A percentile compares a stretch with the other conserved stretches of the same genome.
These are phyloP conservation scores for Amphicarpaea edgeworthii DNA, from an alignment of 306 rosid genomes.

Conservation along the genomic window DNA sequence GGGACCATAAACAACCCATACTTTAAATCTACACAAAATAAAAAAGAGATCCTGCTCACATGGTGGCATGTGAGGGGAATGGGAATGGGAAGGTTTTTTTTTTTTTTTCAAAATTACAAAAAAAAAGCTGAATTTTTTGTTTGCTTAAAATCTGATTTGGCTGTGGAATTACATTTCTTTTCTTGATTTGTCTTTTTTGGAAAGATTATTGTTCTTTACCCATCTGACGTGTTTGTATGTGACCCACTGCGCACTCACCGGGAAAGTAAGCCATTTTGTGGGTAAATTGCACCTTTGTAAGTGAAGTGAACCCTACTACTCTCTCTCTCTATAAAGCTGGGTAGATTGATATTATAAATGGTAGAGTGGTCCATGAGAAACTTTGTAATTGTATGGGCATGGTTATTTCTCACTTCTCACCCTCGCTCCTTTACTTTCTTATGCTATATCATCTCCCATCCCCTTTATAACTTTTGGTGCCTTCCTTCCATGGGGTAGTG, in stretches of 20 bases:
- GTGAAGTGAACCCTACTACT: constrained; percentile 63
- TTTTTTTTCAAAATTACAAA: too few relatives aligned
- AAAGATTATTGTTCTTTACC: constrained; percentile 52
- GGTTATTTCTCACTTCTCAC: constrained; percentile 44
- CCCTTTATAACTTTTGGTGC: not conserved
- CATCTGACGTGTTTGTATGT: constrained; percentile 60
- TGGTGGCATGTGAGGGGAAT: constrained; percentile 86
- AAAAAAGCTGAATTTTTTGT: too few relatives aligned
- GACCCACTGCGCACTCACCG: constrained; percentile 86
- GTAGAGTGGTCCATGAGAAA: constrained; percentile 76
- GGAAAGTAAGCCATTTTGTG: constrained; percentile 68
- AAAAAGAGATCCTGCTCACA: constrained; percentile 75
- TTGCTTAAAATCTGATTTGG: constrained; percentile 28
- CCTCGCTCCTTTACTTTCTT: constrained; percentile 14
- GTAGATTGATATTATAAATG: constrained; percentile 64
- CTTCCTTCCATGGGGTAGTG: too few relatives aligned
- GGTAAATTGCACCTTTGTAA: constrained; percentile 51
- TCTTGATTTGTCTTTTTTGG: constrained; percentile 46
- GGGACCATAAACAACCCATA: constrained; percentile 98
- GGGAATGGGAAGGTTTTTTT: constrained; percentile 54
- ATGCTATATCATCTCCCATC: constrained; percentile 14
- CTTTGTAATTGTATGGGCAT: constrained; percentile 57
- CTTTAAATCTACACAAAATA: constrained; percentile 72
- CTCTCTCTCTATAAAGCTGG: constrained; percentile 67
- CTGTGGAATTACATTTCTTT: constrained; percentile 23